phyloP scores from a whole-genome alignment of 352 stramenopile genomes.

The Thraustochytrium sp. region DNA sequence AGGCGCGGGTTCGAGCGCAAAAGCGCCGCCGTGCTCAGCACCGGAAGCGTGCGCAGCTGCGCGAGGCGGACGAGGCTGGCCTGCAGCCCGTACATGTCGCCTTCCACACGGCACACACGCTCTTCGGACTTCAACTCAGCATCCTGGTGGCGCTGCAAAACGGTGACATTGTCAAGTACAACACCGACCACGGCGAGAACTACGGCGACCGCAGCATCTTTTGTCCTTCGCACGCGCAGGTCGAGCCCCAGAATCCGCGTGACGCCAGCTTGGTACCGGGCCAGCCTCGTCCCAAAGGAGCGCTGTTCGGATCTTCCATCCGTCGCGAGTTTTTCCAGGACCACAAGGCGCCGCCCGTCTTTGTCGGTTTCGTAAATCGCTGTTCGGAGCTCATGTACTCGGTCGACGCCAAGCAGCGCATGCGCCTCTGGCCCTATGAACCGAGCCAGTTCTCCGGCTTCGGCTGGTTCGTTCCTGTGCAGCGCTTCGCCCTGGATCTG shows the following conservation, averaged over 20 bases:
- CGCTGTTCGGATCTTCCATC: conserved; percentile 32
- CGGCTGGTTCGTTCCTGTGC: conserved; percentile 20
- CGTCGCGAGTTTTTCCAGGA: conserved; percentile 19
- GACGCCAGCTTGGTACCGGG: neutral
- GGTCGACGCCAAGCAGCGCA: neutral
- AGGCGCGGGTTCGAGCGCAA: neutral
- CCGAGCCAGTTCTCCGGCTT: conserved; percentile 34
- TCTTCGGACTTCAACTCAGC: conserved; percentile 6
- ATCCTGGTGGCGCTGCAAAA: conserved; percentile 26
- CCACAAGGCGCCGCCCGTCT: neutral
- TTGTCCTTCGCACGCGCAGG: neutral
- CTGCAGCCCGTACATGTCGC: neutral
- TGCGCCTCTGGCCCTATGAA: conserved; percentile 18
- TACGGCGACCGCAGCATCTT: conserved; percentile 23
- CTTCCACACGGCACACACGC: conserved; percentile 17
- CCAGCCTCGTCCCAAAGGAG: neutral
- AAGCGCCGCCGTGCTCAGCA: neutral
- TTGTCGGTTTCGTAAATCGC: conserved; percentile 1
- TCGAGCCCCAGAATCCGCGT: conserved; percentile 16
- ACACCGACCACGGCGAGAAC: neutral
- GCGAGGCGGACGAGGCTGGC: neutral
- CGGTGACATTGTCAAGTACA: conserved; percentile 29
- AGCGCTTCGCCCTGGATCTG: conserved; percentile 9
- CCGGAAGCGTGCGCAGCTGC: neutral
- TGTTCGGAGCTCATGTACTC: conserved; percentile 25